phyloP scores from a whole-genome alignment of 768 basidiomycete species.

The Pulveroboletus sp. region DNA sequence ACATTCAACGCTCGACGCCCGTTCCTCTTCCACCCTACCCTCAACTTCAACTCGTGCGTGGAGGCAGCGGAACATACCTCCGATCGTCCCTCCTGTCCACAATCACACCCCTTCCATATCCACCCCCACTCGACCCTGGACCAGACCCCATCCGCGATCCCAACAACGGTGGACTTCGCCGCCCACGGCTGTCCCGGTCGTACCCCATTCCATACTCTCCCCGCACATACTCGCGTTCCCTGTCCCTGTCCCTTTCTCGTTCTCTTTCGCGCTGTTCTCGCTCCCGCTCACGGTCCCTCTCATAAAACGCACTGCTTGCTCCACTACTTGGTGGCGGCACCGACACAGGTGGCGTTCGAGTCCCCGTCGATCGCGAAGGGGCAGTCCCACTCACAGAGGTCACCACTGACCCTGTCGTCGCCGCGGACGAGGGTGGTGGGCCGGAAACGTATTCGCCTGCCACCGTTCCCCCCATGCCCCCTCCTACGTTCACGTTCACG shows the following conservation, averaged over 20 bases:
- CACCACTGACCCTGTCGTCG: conserved; percentile 3
- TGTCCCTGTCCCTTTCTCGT: conserved; percentile 11
- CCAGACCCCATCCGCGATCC: conserved; percentile 13
- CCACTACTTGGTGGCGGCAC: conserved; percentile 24
- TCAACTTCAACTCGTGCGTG: conserved; percentile 8
- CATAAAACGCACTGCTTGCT: conserved; percentile 31
- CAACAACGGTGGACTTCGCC: conserved; percentile 26
- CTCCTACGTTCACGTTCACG: not conserved
- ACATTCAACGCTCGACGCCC: not conserved
- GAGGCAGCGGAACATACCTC: conserved; percentile 33
- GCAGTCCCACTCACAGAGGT: conserved; percentile 1
- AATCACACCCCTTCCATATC: conserved; percentile 16
- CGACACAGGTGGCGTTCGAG: conserved; percentile 19
- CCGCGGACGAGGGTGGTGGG: conserved; percentile 17
- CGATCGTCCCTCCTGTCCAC: conserved; percentile 33
- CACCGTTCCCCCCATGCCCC: not conserved
- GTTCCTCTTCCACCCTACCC: not conserved
- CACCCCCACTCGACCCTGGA: conserved; percentile 6
- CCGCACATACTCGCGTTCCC: conserved; percentile 36
- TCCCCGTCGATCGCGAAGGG: conserved; percentile 7
- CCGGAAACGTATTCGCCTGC: conserved; percentile 22
- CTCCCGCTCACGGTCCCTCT: conserved; percentile 13
- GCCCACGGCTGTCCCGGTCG: conserved; percentile 29
- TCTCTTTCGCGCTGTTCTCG: conserved; percentile 12
- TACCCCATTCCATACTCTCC: conserved; percentile 32